phyloP scores from a whole-genome alignment of 176 grass and related monocot genomes.

The Phragmites australis region DNA sequence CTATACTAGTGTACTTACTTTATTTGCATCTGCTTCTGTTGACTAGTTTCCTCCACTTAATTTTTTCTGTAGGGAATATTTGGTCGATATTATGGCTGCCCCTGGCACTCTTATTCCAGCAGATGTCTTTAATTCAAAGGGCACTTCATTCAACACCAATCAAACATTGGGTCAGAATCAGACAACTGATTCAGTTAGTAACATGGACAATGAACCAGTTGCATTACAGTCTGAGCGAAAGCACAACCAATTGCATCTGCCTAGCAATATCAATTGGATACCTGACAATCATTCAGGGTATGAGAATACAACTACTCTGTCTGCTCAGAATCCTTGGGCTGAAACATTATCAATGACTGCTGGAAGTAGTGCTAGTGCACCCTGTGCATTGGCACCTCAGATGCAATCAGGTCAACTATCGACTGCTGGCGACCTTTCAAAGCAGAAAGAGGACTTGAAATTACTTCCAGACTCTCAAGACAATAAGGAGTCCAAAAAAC shows the following conservation, averaged over 20 bases:
- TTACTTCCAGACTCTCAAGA: constrained; percentile 46
- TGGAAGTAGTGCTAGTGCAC: constrained; percentile 45
- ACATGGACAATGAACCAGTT: constrained; percentile 33
- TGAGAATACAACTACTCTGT: constrained; percentile 27
- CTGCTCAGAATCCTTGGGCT: constrained; percentile 20
- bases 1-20: neutral
- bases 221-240: constrained; percentile 32
- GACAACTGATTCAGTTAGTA: constrained; percentile 29
- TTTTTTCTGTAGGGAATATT: constrained; percentile 63
- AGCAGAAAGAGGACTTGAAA: constrained; percentile 57
- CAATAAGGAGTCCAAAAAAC: constrained; percentile 54
- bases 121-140: constrained; percentile 77
- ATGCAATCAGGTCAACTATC: constrained; percentile 49
- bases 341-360: constrained; percentile 13
- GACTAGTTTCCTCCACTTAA: constrained; percentile 16
- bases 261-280: constrained; percentile 31
- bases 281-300: constrained; percentile 45
- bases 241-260: constrained; percentile 36
- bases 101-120: constrained; percentile 85
- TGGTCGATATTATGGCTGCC: constrained; percentile 97
- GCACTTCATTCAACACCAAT: constrained; percentile 50
- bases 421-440: constrained; percentile 43
- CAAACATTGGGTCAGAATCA: constrained; percentile 38
- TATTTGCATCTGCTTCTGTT: constrained; percentile 17
- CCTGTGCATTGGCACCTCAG: constrained; percentile 44